Evolutionary conservation across 176 grass and related monocot genomes (phyloP), one percentile per base, ranked within the genome.

Genomic region (Triticum dicoccoides): DNA sequence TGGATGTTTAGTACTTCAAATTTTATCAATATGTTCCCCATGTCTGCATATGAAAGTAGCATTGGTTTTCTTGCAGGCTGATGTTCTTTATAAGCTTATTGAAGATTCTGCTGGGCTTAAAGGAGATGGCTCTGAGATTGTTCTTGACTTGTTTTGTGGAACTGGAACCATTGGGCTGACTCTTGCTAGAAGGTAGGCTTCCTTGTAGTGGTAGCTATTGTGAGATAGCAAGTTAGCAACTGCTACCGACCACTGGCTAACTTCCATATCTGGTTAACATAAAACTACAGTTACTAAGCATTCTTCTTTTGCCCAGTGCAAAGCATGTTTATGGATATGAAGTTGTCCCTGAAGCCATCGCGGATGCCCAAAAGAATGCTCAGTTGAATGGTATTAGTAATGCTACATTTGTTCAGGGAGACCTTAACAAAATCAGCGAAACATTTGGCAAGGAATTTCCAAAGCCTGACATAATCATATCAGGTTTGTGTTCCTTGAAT

Each of bases 71-170:
- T 27, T 92, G 66, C 84, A 96, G 94, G 97, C 97, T 69, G 94
- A 99, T 82, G 89, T 96, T 81, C 86, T 99, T 59, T 99, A 99
- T 84, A 92, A 83, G 85, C 89, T 99, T 82, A 94, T 96, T 80
- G 92, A 90, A 81, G 94, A 94, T 39, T 99, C 92, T 93, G 87
- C 88, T 82, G 85, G 92, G 44, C 85, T 99, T 78, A 94, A 80
- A 85, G 94, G 97, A 71, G 94, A 99, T 94, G 87, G 90, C 61
- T 96, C 94, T 73, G 94, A 99, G 81, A 92, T 93, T 87, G 68
- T 99, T 71, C 91, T 99, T 78, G 97, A 99, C 71, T 88, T 99
- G 54, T 96, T 99, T 85, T 96, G 94, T 91, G 97, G 97, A 87
- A 99, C 94, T 73, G 94, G 97, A 78, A 99, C 94, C 42, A 96